phyloP scores from a whole-genome alignment of 768 basidiomycete genomes.

The Tulasnella sp. region DNA sequence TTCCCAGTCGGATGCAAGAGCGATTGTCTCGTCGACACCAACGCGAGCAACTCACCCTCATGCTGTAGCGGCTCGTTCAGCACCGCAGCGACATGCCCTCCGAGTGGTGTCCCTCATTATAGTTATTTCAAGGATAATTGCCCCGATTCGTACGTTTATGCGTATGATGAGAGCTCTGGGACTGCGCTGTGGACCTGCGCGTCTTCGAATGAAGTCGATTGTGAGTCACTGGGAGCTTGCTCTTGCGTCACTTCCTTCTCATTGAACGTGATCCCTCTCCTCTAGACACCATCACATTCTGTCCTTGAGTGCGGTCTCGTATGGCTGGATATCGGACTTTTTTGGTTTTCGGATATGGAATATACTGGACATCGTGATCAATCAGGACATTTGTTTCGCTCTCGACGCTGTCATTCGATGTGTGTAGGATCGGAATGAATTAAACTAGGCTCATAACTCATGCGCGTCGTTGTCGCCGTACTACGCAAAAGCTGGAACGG shows the following conservation, averaged over 20 bases:
- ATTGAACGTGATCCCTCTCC: not conserved
- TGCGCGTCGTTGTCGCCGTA: too few relatives aligned
- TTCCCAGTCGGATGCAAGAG: constrained; percentile 14
- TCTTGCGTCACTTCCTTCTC: not conserved
- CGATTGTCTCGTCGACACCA: constrained; percentile 16
- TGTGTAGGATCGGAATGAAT: too few relatives aligned
- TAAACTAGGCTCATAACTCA: too few relatives aligned
- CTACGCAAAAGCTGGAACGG: too few relatives aligned
- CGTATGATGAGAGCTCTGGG: too few relatives aligned
- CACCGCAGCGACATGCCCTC: constrained; percentile 18
- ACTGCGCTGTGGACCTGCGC: constrained; percentile 14
- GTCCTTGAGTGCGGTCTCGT: too few relatives aligned
- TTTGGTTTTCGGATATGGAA: too few relatives aligned
- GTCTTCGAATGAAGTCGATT: constrained; percentile 2
- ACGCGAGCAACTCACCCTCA: constrained; percentile 12
- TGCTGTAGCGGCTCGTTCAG: constrained; percentile 14
- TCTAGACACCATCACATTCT: constrained; percentile 16
- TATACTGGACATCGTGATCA: too few relatives aligned
- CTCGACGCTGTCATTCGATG: too few relatives aligned
- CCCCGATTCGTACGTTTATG: constrained; percentile 17
- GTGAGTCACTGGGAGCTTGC: not conserved
- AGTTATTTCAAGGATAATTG: too few relatives aligned
- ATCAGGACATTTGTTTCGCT: too few relatives aligned
- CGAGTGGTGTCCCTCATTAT: constrained; percentile 15
- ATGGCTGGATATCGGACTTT: too few relatives aligned